Evolutionary conservation across 176 grass and related monocot genomes (phyloP).

Genomic region (Lolium multiflorum): DNA sequence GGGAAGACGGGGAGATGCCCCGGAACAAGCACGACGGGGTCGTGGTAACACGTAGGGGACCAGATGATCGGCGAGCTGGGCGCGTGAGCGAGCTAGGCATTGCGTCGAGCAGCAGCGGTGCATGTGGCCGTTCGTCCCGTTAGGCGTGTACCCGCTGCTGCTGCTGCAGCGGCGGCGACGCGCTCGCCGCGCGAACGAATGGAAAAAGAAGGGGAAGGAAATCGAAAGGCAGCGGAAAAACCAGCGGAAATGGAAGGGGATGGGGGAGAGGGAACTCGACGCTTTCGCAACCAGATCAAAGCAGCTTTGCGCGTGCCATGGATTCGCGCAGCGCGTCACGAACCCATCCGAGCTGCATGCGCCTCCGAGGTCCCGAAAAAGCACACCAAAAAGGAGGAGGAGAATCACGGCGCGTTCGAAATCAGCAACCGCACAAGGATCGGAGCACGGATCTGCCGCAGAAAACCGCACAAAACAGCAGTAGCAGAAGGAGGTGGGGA

Average conservation of each 20-base stretch:
- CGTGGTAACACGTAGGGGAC: neutral
- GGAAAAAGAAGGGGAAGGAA: neutral
- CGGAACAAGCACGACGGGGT: neutral
- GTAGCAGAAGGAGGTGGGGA: neutral
- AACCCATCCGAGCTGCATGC: constrained; percentile 7
- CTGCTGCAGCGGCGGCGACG: neutral
- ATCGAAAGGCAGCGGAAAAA: constrained; percentile 28
- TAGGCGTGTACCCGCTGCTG: neutral
- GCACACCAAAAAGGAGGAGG: neutral
- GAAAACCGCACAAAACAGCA: neutral
- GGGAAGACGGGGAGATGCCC: neutral
- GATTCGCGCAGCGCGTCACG: constrained; percentile 10
- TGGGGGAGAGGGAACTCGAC: neutral
- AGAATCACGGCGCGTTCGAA: neutral
- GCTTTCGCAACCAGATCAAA: constrained; percentile 29
- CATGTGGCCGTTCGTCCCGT: neutral
- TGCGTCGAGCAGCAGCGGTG: constrained; percentile 24
- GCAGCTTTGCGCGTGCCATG: constrained; percentile 3
- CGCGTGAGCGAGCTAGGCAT: neutral
- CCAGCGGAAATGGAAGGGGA: neutral
- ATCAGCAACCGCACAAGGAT: neutral
- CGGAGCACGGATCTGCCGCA: neutral
- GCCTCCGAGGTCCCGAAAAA: neutral
- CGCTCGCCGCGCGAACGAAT: no score
- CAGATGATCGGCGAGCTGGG: neutral